These are phyloP conservation scores for Penicillium brevicompactum DNA, from an alignment of 2,329 filamentous ascomycete species.

Conservation along the genomic window DNA sequence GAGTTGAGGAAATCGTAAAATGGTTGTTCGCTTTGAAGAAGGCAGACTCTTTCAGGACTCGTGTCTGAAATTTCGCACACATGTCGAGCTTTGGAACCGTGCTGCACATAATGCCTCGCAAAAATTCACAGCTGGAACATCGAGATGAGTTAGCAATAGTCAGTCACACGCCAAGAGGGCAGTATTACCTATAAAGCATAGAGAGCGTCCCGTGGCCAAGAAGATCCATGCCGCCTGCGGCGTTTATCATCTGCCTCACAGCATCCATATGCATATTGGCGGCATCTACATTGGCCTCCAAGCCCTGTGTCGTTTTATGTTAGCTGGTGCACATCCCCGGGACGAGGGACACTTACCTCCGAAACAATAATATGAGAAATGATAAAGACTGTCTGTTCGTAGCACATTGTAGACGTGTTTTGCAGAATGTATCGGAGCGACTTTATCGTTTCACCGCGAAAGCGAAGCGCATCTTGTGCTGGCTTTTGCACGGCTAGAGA, in stretches of 20 bases:
- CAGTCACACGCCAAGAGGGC: background rate
- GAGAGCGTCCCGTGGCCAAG: conserved; percentile 19
- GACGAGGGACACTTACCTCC: conserved; percentile 6
- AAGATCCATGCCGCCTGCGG: conserved; percentile 16
- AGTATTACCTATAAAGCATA: conserved; percentile 19
- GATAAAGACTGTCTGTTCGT: conserved; percentile 17
- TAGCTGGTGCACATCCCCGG: background rate
- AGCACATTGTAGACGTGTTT: conserved; percentile 13
- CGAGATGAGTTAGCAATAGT: background rate
- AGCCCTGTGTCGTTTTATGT: conserved; percentile 3
- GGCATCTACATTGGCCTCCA: conserved; percentile 19
- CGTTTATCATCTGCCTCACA: conserved; percentile 13
- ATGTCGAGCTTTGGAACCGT: conserved; percentile 10
- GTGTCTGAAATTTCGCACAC: conserved; percentile 14
- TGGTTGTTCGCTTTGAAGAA: conserved; percentile 4
- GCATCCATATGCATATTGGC: conserved; percentile 18
- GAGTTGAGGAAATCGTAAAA: background rate
- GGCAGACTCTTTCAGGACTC: conserved; percentile 13
- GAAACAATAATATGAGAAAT: conserved; percentile 20
- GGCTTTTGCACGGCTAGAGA: conserved; percentile 11
- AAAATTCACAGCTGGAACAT: conserved; percentile 10
- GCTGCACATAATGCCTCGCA: conserved; percentile 11
- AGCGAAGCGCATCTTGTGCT: conserved; percentile 16
- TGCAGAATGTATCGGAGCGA: conserved; percentile 16
- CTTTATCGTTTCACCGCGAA: conserved; percentile 18